Base-by-base conservation (phyloP, 345 rosid genomes). In the Physaria fendleri region DNA sequence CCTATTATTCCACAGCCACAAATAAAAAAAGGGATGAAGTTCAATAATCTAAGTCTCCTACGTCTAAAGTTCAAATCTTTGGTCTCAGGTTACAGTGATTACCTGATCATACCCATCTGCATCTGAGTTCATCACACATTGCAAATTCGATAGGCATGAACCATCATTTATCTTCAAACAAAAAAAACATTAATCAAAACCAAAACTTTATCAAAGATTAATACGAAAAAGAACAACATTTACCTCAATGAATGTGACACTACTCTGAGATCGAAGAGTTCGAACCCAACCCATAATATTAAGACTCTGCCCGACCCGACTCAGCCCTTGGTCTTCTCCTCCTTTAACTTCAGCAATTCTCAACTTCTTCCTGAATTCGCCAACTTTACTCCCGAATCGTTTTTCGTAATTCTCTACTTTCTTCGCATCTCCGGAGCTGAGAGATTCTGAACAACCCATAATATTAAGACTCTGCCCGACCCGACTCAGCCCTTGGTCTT, bases 81-180 rank as follows among this genome's bases (percentile, higher is more conserved):
- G 23, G 14, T 49, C 16, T 40, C 27, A 21, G 30, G 47, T 14
- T 9, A 51, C 0, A 30, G 30, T 14, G 5, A 16, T 52, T 77
- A 93, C 97, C 95, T 89, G 92, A 78, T 89, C 92, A 64, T 83
- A 83, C 13, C 99, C 97, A 35, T 89, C 87, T 13, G 86, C 87
- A n/a, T 89, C 90, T 1, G 79, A 64, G 46, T 67, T 77, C 85
- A 93, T 53, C 47, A 89, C 97, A 56, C 97, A 89, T 93, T 93
- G 99, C 95, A 93, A 81, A 51, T 83, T 93, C 1, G 97, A 87
- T 49, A 93, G 75, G 73, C 96, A 89, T 1, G 99, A 89, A 30
- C 99, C 95, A 71, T 93, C 99, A 54, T 89, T 93, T 53, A 93
- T 79, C 99, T 88, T 56, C 14, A 43, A 18, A 25, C 14, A 38